Evolutionary conservation across 2,329 filamentous ascomycete species (phyloP), one percentile per base, ranked within the genome.

Genomic region (Verticillium tricorpus): DNA sequence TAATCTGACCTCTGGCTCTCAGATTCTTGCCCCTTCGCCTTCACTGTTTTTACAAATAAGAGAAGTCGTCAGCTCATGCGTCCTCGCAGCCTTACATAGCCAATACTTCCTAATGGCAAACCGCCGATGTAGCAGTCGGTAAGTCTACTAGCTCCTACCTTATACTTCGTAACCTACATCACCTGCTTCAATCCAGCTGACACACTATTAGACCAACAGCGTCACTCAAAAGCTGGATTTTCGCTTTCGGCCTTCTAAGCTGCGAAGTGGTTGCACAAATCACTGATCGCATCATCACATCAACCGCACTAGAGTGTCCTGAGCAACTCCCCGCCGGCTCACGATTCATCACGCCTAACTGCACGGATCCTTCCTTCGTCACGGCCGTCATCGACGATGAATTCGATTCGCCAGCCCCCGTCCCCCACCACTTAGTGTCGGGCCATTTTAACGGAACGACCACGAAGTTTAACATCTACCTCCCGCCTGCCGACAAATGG

Each of bases 401-500:
- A 6, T 57, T 58, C 0, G 58, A 69, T 15, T 31, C 61, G 1
- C 28, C 32, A 2, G 14, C 0, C 2, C 68, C 68, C 2, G 54
- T 60, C 2, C 56, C 60, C 4, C 68, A 70, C 40, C 39, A 31
- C 3, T 62, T 8, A 31, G 59, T 69, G n/a, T 63, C 66, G 0
- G 67, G 66, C 0, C 65, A 66, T 34, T 66, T 70, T 32, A 50
- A 62, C 12, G 63, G 62, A 12, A 70, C 65, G 0, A 28, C 19
- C 3, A 59, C 66, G 12, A 64, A 64, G 35, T 68, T 70, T 50
- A 69, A 66, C 5, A 66, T 69, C 7, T 70, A 70, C 50, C 65
- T 70, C 9, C 66, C 68, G 7, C 59, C 59, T 1, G 52, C 39
- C 12, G n/a, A 50, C 15, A 6, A 11, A 19, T 70, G 64, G 65